Evolutionary conservation across 495 filamentous ascomycete species (phyloP).

Genomic region (Neurospora sp.): DNA sequence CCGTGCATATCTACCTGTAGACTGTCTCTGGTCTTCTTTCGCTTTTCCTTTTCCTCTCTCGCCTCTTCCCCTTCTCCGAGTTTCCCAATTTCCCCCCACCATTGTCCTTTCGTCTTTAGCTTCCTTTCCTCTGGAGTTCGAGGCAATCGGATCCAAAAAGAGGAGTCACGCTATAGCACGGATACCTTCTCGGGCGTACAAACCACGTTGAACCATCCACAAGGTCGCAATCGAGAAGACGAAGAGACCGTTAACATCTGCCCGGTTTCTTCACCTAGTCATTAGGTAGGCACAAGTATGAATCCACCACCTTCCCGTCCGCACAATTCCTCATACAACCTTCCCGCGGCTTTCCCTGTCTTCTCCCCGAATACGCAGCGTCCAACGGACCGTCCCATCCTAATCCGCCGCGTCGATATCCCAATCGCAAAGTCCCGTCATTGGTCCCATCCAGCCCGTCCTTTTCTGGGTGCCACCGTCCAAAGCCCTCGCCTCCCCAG

Average conservation of each 20-base stretch:
- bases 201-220: slow-evolving; percentile 1
- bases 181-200: background rate
- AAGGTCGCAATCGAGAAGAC: background rate
- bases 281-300: background rate
- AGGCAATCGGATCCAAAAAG: background rate
- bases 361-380: background rate
- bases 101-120: background rate
- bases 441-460: background rate
- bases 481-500: background rate
- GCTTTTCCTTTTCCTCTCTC: background rate
- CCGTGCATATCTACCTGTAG: background rate
- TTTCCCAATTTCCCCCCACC: background rate
- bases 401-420: background rate
- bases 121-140: slow-evolving; percentile 4
- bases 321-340: background rate
- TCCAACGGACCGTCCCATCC: background rate
- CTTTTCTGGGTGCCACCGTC: background rate
- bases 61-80: background rate
- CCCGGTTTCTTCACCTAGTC: background rate
- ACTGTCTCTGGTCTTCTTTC: background rate
- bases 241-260: background rate
- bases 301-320: background rate
- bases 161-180: background rate
- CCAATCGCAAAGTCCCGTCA: background rate
- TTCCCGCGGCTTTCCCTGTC: background rate